These are phyloP conservation scores for Phaeophleospora eucalypticola DNA, from an alignment of 2,329 filamentous ascomycete species.

Conservation along the genomic window DNA sequence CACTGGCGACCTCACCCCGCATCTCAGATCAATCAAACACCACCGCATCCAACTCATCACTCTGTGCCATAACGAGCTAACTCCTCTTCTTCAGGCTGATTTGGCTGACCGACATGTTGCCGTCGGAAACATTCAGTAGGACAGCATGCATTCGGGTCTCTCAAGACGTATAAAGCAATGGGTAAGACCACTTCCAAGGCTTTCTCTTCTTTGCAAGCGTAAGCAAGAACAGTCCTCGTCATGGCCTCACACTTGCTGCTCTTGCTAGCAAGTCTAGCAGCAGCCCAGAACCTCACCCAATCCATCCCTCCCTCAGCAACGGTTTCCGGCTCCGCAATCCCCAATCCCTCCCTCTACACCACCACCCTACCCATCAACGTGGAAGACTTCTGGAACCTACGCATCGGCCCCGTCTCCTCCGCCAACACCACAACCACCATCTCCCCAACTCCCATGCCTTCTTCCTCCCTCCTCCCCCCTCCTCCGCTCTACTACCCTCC, in stretches of 20 bases:
- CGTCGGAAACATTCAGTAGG: no score
- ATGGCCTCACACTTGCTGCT: not conserved
- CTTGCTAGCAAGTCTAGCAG: not conserved
- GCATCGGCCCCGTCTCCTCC: slow-evolving; percentile 27
- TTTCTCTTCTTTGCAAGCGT: no score
- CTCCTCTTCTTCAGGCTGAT: no score
- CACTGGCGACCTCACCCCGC: no score
- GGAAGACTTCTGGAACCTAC: slow-evolving; percentile 31
- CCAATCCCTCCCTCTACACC: slow-evolving; percentile 18
- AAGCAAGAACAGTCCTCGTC: no score
- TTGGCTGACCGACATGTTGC: no score
- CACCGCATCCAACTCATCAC: no score
- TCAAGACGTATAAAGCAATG: no score
- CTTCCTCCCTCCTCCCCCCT: slow-evolving; percentile 32
- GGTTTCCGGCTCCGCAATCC: slow-evolving; percentile 14
- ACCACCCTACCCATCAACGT: slow-evolving; percentile 22
- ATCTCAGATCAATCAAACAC: no score
- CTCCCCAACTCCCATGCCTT: slow-evolving; percentile 32
- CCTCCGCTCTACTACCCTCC: slow-evolving; percentile 32
- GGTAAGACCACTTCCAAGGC: no score
- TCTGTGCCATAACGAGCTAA: no score
- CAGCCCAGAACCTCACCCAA: slow-evolving; percentile 9
- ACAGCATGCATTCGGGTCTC: no score
- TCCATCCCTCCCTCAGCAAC: slow-evolving; percentile 15
- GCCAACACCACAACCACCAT: slow-evolving; percentile 27